These are phyloP conservation scores for Cercospora brassicicola DNA, from an alignment of 2,329 filamentous ascomycete species.

Conservation along the genomic window DNA sequence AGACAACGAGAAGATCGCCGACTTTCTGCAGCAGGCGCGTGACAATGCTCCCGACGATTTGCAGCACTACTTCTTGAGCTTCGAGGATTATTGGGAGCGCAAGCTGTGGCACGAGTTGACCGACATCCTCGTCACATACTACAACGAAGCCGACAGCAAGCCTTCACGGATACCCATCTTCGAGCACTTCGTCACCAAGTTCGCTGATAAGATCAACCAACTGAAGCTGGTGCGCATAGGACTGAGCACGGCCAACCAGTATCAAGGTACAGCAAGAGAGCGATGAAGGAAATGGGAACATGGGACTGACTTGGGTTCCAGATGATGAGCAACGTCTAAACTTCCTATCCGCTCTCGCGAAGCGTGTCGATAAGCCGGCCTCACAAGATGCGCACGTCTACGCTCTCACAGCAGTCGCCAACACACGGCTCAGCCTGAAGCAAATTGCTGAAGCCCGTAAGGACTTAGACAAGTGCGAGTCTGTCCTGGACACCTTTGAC, in stretches of 20 bases:
- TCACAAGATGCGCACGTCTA: slow-evolving; percentile 96
- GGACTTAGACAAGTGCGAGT: slow-evolving; percentile 83
- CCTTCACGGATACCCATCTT: slow-evolving; percentile 85
- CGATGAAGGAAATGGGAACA: neutral
- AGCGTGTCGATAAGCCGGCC: slow-evolving; percentile 86
- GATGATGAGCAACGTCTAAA: slow-evolving; percentile 81
- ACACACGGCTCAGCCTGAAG: slow-evolving; percentile 76
- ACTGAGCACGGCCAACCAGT: slow-evolving; percentile 81
- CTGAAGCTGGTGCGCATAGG: slow-evolving; percentile 92
- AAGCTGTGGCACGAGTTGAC: slow-evolving; percentile 99
- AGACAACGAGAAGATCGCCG: slow-evolving; percentile 83
- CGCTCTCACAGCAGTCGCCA: slow-evolving; percentile 84
- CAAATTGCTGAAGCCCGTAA: slow-evolving; percentile 80
- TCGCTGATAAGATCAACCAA: slow-evolving; percentile 98
- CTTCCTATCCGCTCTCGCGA: slow-evolving; percentile 79
- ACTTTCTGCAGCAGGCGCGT: slow-evolving; percentile 88
- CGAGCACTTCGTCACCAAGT: slow-evolving; percentile 91
- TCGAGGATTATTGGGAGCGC: slow-evolving; percentile 96
- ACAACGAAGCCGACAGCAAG: slow-evolving; percentile 76
- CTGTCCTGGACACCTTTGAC: slow-evolving; percentile 86
- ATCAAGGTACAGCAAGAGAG: slow-evolving; percentile 59
- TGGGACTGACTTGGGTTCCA: slow-evolving; percentile 42
- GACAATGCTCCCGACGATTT: slow-evolving; percentile 84
- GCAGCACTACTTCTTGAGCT: slow-evolving; percentile 82
- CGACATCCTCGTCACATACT: slow-evolving; percentile 82